A percentile compares a stretch with the other conserved stretches of the same genome.
Conservation (phyloP, 768 basidiomycete species). For the Termitomyces sp. region DNA sequence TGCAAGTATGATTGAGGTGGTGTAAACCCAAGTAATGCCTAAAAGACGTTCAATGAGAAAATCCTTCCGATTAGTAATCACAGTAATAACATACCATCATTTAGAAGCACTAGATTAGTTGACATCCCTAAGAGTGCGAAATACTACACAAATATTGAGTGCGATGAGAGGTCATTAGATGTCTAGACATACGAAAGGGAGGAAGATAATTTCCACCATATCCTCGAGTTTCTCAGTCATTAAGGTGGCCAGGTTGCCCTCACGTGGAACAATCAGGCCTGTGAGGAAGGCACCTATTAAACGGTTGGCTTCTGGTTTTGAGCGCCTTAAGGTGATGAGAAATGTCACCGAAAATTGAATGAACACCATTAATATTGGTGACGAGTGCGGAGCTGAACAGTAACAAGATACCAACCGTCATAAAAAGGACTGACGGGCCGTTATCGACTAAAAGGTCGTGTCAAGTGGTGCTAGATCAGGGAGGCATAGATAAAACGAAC, state of each 20-base stretch:
- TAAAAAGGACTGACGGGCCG: constrained; percentile 83
- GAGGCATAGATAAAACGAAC: constrained; percentile 17
- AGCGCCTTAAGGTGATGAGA: not conserved
- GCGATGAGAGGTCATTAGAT: not conserved
- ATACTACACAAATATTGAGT: constrained; percentile 43
- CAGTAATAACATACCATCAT: constrained; percentile 45
- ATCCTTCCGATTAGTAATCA: not conserved
- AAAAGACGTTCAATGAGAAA: not conserved
- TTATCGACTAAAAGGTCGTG: constrained; percentile 40
- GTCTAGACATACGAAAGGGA: constrained; percentile 56
- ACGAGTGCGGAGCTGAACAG: constrained; percentile 87
- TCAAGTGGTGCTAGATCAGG: not conserved
- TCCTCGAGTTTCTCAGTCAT: constrained; percentile 93
- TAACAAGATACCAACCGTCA: constrained; percentile 76
- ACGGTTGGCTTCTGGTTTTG: not conserved
- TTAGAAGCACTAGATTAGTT: constrained; percentile 85
- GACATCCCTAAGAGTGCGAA: constrained; percentile 89
- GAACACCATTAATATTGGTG: constrained; percentile 87
- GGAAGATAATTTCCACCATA: constrained; percentile 83
- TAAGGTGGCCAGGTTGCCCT: constrained; percentile 78
- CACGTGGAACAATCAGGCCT: constrained; percentile 78
- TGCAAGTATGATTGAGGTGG: constrained; percentile 66
- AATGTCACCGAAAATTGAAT: constrained; percentile 75
- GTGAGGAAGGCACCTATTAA: constrained; percentile 69
- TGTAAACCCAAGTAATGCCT: constrained; percentile 86